Percentiles rank a stretch among this genome's conserved stretches.
phyloP scores from a whole-genome alignment of 306 rosid species.

The Castanea crenata region DNA sequence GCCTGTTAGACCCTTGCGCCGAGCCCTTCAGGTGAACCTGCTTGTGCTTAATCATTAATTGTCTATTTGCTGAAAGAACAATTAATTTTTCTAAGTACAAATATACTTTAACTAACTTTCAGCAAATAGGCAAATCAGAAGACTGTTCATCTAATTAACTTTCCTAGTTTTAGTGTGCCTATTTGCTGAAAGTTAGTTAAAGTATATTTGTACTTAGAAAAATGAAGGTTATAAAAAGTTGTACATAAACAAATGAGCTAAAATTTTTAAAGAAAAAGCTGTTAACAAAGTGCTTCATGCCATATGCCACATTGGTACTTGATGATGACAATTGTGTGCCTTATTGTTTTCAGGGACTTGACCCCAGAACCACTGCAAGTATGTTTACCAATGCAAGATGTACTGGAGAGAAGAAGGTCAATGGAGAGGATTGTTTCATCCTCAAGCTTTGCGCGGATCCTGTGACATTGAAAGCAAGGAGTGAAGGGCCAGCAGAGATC shows the following conservation, averaged over 20 bases:
- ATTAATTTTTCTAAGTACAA: too few relatives aligned
- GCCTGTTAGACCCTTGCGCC: slow-evolving; percentile 91
- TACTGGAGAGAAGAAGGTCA: slow-evolving; percentile 93
- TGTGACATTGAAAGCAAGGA: slow-evolving; percentile 81
- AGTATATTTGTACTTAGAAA: too few relatives aligned
- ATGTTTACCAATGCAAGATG: slow-evolving; percentile 93
- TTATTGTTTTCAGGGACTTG: slow-evolving; percentile 73
- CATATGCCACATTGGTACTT: not conserved
- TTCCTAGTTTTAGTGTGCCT: too few relatives aligned
- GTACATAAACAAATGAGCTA: too few relatives aligned
- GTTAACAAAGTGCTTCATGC: not conserved
- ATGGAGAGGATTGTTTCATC: slow-evolving; percentile 92
- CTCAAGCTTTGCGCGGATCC: slow-evolving; percentile 96
- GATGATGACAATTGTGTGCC: not conserved
- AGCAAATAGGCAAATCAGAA: too few relatives aligned
- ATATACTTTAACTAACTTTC: too few relatives aligned
- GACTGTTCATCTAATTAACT: too few relatives aligned
- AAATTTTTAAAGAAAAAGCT: too few relatives aligned
- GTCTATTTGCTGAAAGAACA: too few relatives aligned
- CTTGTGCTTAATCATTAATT: not conserved
- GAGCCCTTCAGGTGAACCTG: slow-evolving; percentile 82
- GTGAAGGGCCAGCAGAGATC: slow-evolving; percentile 99
- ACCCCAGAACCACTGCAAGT: slow-evolving; percentile 94
- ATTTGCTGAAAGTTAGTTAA: too few relatives aligned
- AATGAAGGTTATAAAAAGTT: too few relatives aligned